A percentile compares a stretch with the other conserved stretches of the same genome.
phyloP scores from a whole-genome alignment of 1,284 basidiomycete species.

The Phlebopus sp. region DNA sequence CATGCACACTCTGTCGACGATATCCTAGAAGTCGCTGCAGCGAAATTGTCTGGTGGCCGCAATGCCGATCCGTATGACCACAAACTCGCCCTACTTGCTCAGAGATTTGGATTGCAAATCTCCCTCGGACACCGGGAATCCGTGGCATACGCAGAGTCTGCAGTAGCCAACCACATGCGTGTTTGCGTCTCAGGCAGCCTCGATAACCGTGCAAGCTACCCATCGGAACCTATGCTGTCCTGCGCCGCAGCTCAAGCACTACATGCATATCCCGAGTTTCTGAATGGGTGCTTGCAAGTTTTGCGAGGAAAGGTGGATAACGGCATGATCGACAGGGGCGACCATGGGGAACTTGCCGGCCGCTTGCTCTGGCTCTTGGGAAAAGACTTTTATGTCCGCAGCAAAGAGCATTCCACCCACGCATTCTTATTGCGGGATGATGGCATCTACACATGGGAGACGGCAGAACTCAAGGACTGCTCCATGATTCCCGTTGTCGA shows the following conservation, averaged over 20 bases:
- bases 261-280: background rate
- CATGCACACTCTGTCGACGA: background rate
- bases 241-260: background rate
- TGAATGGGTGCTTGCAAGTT: no score
- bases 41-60: background rate
- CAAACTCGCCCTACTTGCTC: constrained; percentile 6
- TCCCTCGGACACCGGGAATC: constrained; percentile 3
- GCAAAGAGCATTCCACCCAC: no score
- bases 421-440: no score
- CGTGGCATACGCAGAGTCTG: background rate
- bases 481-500: no score
- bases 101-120: constrained; percentile 4
- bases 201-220: background rate
- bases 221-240: constrained; percentile 2
- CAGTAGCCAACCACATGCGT: constrained; percentile 4
- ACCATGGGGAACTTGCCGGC: no score
- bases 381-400: no score
- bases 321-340: no score
- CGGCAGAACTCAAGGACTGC: no score
- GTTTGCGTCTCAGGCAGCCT: background rate
- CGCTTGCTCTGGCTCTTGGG: no score
- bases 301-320: no score
- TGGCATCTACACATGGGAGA: no score
- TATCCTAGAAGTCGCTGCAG: background rate
- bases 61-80: background rate